A percentile compares a stretch with the other conserved stretches of the same genome.
phyloP scores from a whole-genome alignment of 2,329 filamentous ascomycete species.

The Aspergillus niger region DNA sequence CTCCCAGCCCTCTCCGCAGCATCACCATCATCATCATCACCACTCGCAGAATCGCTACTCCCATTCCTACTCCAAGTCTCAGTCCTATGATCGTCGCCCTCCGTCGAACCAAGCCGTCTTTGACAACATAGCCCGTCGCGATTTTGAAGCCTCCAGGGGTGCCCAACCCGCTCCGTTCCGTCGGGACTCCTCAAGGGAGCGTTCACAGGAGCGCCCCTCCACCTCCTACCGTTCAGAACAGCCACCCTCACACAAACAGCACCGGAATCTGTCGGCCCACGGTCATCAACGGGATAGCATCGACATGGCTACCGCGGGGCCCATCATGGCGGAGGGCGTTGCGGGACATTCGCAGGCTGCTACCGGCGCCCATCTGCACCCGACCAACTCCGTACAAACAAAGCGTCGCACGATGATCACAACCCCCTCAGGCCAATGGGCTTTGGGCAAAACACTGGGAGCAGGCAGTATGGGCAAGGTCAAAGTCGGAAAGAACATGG shows the following conservation, averaged over 20 bases:
- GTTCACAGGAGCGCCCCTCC: slow-evolving; percentile 46
- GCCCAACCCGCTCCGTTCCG: slow-evolving; percentile 59
- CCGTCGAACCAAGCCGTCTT: slow-evolving; percentile 52
- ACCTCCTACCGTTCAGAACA: slow-evolving; percentile 57
- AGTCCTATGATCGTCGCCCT: slow-evolving; percentile 49
- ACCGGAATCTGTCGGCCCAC: slow-evolving; percentile 43
- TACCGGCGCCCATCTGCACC: slow-evolving; percentile 31
- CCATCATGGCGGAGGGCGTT: slow-evolving; percentile 56
- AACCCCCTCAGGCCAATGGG: slow-evolving; percentile 88
- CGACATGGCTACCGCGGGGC: slow-evolving; percentile 51
- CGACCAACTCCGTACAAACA: slow-evolving; percentile 42
- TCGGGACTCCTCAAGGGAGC: slow-evolving; percentile 67
- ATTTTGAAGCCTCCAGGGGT: slow-evolving; percentile 73
- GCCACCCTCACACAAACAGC: slow-evolving; percentile 50
- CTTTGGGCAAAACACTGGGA: slow-evolving; percentile 93
- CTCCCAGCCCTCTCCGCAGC: slow-evolving; percentile 38
- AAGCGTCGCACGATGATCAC: slow-evolving; percentile 77
- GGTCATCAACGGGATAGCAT: slow-evolving; percentile 46
- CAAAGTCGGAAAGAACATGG: slow-evolving; percentile 87
- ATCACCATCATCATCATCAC: slow-evolving; percentile 15
- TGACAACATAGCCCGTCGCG: slow-evolving; percentile 62
- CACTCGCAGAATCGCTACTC: slow-evolving; percentile 34
- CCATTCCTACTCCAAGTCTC: slow-evolving; percentile 42
- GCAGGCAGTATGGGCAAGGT: slow-evolving; percentile 99
- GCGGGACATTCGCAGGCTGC: slow-evolving; percentile 55